A percentile compares a stretch with the other conserved stretches of the same genome.
phyloP scores from a whole-genome alignment of 2,329 filamentous ascomycete genomes.

The Elsinoe necatrix region DNA sequence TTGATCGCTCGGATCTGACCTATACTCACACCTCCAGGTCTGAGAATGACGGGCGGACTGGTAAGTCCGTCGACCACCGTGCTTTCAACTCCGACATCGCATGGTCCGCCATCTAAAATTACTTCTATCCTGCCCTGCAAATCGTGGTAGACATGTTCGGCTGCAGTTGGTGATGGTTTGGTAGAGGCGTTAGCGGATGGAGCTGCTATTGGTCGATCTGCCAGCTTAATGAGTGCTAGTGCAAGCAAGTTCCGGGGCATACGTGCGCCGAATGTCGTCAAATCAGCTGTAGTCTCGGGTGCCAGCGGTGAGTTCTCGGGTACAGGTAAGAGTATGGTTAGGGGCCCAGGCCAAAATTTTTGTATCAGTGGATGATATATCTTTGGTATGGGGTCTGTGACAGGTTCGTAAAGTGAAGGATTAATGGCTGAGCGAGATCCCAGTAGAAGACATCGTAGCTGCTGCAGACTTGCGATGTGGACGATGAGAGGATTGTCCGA shows the following conservation, averaged over 20 bases:
- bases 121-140: conserved; percentile 71
- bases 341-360: conserved; percentile 85
- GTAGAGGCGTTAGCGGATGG: conserved; percentile 94
- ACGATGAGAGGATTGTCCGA: conserved; percentile 94
- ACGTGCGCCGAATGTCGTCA: conserved; percentile 77
- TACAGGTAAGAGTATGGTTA: conserved; percentile 82
- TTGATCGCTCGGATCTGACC: conserved; percentile 64
- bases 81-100: conserved; percentile 85
- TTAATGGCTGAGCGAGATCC: conserved; percentile 19
- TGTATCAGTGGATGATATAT: conserved; percentile 73
- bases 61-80: conserved; percentile 91
- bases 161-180: conserved; percentile 82
- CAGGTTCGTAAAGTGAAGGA: conserved; percentile 21
- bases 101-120: conserved; percentile 82
- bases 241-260: conserved; percentile 85
- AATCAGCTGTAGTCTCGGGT: conserved; percentile 81
- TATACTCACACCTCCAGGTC: conserved; percentile 80
- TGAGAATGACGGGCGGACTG: conserved; percentile 67
- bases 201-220: conserved; percentile 72
- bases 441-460: conserved; percentile 57
- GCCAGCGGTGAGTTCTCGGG: conserved; percentile 63
- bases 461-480: conserved; percentile 72
- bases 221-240: conserved; percentile 71
- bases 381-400: conserved; percentile 50
- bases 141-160: conserved; percentile 81